These are phyloP conservation scores for Neoarthrinium moseri DNA, from an alignment of 2,329 filamentous ascomycete genomes.

Conservation along the genomic window DNA sequence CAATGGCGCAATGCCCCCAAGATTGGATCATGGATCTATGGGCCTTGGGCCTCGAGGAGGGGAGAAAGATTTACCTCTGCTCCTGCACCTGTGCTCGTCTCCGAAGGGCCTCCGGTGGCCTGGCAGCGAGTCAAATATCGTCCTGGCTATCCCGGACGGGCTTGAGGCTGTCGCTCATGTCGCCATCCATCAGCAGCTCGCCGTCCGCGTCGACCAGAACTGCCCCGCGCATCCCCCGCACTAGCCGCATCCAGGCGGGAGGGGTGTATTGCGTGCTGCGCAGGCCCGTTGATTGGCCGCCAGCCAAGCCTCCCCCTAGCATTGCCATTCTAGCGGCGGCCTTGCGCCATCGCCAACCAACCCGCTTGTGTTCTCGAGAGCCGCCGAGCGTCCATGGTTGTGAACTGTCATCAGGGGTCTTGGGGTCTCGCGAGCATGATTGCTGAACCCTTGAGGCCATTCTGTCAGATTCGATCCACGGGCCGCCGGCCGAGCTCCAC, in stretches of 20 bases:
- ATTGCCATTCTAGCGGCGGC: conserved; percentile 28
- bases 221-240: conserved; percentile 22
- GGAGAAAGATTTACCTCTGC: conserved; percentile 2
- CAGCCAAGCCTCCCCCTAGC: conserved; percentile 20
- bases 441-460: too few relatives aligned
- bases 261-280: conserved; percentile 32
- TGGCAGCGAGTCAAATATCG: conserved; percentile 5
- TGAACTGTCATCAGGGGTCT: not conserved
- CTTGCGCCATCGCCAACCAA: conserved; percentile 23
- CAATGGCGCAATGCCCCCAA: conserved; percentile 6
- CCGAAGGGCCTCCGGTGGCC: conserved; percentile 3
- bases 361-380: conserved; percentile 1
- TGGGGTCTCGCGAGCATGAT: too few relatives aligned
- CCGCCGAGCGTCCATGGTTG: not conserved
- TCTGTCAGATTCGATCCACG: not conserved
- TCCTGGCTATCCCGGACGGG: not conserved
- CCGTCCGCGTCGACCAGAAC: not conserved
- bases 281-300: conserved; percentile 25
- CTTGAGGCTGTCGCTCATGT: not conserved
- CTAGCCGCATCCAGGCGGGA: conserved; percentile 21
- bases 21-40: too few relatives aligned
- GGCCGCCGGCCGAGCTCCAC: not conserved
- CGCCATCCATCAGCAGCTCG: conserved; percentile 3
- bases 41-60: not conserved
- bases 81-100: not conserved